These are phyloP conservation scores for Senecio squalidus DNA, from an alignment of 140 eudicot genomes.

Conservation along the genomic window DNA sequence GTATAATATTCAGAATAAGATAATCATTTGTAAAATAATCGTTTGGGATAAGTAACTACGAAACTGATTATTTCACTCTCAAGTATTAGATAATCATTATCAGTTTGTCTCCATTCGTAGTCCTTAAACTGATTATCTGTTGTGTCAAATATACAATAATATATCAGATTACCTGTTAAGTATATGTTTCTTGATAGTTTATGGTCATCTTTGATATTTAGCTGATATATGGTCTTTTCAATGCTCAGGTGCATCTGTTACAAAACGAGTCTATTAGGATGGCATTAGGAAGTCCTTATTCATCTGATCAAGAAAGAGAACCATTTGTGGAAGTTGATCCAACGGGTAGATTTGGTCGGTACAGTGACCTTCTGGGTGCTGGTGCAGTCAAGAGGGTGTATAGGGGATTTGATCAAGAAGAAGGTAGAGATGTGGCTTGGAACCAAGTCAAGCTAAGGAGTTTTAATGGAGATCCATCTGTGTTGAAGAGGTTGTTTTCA, in stretches of 20 bases:
- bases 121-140: no score
- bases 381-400: slow-evolving; percentile 80
- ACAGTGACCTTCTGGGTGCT: slow-evolving; percentile 58
- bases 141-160: no score
- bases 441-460: slow-evolving; percentile 51
- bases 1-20: no score
- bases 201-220: no score
- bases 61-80: no score
- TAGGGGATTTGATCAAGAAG: slow-evolving; percentile 59
- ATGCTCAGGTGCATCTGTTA: neutral
- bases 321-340: slow-evolving; percentile 76
- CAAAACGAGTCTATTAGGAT: slow-evolving; percentile 26
- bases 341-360: slow-evolving; percentile 67
- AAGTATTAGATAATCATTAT: no score
- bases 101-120: no score
- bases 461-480: slow-evolving; percentile 40
- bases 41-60: no score
- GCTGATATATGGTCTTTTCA: slow-evolving; percentile 1
- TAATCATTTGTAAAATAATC: no score
- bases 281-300: slow-evolving; percentile 29
- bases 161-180: no score
- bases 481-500: slow-evolving; percentile 32
- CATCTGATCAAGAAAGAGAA: slow-evolving; percentile 50
- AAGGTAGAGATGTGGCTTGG: slow-evolving; percentile 80
- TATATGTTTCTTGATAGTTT: no score